These are phyloP conservation scores for Silybum marianum DNA, from an alignment of 129 eudicot species.

Conservation along the genomic window DNA sequence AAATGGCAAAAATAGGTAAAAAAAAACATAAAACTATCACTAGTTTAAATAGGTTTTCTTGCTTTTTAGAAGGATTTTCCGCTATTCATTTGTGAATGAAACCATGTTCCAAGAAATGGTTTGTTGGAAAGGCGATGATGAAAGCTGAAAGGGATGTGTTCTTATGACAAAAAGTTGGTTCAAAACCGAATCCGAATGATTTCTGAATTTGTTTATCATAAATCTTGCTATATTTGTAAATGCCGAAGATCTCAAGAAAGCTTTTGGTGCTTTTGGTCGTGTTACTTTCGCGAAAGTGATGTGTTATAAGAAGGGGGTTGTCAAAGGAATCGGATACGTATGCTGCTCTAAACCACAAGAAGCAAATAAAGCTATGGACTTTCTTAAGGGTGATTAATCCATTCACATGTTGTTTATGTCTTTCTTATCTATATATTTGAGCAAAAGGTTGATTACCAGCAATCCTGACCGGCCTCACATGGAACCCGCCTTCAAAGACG, in stretches of 20 bases:
- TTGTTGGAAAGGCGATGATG: conserved; percentile 49
- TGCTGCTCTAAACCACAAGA: conserved; percentile 40
- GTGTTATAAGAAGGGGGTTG: conserved; percentile 36
- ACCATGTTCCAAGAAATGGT: conserved; percentile 47
- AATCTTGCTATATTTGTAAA: conserved; percentile 39
- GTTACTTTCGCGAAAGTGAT: conserved; percentile 46
- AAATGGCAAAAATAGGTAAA: too few relatives aligned
- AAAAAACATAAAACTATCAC: not conserved
- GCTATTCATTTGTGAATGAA: not conserved
- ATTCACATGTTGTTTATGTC: not conserved
- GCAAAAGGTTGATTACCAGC: too few relatives aligned
- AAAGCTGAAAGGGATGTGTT: conserved; percentile 38
- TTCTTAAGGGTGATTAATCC: conserved; percentile 35
- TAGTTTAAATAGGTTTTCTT: not conserved
- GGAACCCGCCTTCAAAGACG: not conserved
- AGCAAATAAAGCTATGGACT: conserved; percentile 42
- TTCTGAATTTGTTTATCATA: conserved; percentile 34
- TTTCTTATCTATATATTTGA: too few relatives aligned
- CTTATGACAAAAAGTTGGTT: conserved; percentile 10
- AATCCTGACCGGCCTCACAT: not conserved
- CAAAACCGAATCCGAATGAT: conserved; percentile 7
- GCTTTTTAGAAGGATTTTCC: not conserved
- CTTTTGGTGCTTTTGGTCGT: conserved; percentile 42
- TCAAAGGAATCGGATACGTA: conserved; percentile 46
- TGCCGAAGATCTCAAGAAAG: conserved; percentile 31